Conservation (phyloP, 192 early-diverging fungal genomes). For the Backusella psychrophila region DNA sequence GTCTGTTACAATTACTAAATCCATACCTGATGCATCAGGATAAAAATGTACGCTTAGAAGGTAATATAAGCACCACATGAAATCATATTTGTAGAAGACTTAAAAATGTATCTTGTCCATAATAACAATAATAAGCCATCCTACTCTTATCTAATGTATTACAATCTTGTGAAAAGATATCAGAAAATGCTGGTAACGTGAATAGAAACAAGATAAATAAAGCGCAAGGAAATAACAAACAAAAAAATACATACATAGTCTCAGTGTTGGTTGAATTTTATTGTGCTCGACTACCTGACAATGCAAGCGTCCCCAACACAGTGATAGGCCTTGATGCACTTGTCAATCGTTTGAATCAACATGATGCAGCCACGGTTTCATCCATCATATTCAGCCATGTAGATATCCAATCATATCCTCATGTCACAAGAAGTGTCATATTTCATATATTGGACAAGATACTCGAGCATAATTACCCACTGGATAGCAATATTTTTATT, state of each 20-base stretch:
- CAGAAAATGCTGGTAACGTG: constrained; percentile 46
- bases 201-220: no score
- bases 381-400: constrained; percentile 72
- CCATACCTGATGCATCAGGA: constrained; percentile 75
- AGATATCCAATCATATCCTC: constrained; percentile 87
- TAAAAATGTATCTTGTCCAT: not conserved
- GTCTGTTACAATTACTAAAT: constrained; percentile 75
- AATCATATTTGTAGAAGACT: not conserved
- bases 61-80: constrained; percentile 15
- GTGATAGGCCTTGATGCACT: constrained; percentile 62
- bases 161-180: constrained; percentile 34
- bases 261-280: constrained; percentile 69
- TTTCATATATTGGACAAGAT: constrained; percentile 73
- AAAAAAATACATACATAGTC: constrained; percentile 26
- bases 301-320: constrained; percentile 63
- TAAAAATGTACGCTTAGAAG: constrained; percentile 78
- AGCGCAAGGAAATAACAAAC: no score
- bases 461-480: constrained; percentile 54
- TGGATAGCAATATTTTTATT: constrained; percentile 72
- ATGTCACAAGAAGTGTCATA: constrained; percentile 71
- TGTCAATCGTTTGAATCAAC: constrained; percentile 48
- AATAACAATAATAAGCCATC: not conserved
- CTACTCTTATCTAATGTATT: not conserved
- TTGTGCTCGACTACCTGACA: constrained; percentile 66
- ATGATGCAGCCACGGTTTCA: constrained; percentile 49